Evolutionary conservation across 2,329 filamentous ascomycete species (phyloP).

Genomic region (Hypoxylon sp.): DNA sequence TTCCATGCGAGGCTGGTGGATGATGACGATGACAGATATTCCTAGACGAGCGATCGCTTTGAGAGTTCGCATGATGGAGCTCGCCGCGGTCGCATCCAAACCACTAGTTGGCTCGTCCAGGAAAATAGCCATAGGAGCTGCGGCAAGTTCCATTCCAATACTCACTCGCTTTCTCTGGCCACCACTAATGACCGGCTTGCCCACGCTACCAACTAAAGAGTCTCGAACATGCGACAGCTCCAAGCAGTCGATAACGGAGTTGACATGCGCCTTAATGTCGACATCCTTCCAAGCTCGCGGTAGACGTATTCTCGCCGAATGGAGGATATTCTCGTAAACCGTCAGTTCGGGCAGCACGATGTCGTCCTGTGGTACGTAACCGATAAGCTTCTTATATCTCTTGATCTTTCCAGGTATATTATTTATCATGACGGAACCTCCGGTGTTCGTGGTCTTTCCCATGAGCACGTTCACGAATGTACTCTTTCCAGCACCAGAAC

Average conservation of each 20-base stretch:
- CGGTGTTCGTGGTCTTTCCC: constrained; percentile 63
- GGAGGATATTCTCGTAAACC: constrained; percentile 68
- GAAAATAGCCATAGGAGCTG: constrained; percentile 64
- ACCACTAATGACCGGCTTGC: constrained; percentile 62
- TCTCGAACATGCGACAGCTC: constrained; percentile 61
- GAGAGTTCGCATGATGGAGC: constrained; percentile 63
- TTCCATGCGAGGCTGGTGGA: constrained; percentile 67
- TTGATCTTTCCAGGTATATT: constrained; percentile 57
- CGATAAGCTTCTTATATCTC: constrained; percentile 66
- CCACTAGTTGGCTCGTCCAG: constrained; percentile 64
- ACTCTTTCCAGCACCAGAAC: constrained; percentile 66
- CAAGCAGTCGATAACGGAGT: constrained; percentile 63
- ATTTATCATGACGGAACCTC: constrained; percentile 62
- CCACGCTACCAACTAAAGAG: constrained; percentile 60
- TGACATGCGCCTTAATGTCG: constrained; percentile 62
- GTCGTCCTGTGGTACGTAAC: constrained; percentile 70
- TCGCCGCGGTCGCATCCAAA: constrained; percentile 63
- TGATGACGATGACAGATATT: constrained; percentile 66
- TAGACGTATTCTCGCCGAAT: constrained; percentile 64
- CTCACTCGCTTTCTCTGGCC: constrained; percentile 67
- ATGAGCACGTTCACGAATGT: constrained; percentile 69
- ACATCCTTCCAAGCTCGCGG: constrained; percentile 59
- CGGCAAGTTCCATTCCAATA: constrained; percentile 66
- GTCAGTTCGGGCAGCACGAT: constrained; percentile 67
- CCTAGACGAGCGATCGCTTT: constrained; percentile 62